These are phyloP conservation scores for Diphasiastrum complanatum DNA, from an alignment of 83 land plant genomes.

Conservation along the genomic window DNA sequence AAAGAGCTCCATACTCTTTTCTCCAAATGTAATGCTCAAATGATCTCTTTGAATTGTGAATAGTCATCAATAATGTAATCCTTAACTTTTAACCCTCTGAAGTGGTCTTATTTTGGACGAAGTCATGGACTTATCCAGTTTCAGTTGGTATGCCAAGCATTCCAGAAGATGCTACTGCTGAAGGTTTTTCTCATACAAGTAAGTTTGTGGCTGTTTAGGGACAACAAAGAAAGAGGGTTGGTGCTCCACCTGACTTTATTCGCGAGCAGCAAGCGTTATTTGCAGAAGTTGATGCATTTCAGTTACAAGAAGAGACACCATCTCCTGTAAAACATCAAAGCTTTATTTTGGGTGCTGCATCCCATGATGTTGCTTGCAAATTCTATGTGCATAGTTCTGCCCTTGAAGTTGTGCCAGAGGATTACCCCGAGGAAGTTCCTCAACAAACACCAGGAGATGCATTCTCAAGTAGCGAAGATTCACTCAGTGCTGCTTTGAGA, in stretches of 20 bases:
- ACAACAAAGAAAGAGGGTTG: slow-evolving; percentile 29
- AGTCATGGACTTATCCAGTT: no score
- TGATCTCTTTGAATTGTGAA: no score
- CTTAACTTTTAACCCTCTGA: no score
- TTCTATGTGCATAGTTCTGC: slow-evolving; percentile 34
- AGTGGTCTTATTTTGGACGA: no score
- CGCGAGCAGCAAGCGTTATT: slow-evolving; percentile 49
- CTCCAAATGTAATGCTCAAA: no score
- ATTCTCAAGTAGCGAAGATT: neutral
- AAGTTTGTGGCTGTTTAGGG: neutral
- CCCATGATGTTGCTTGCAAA: slow-evolving; percentile 18
- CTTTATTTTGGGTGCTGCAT: slow-evolving; percentile 26
- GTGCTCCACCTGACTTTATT: slow-evolving; percentile 28
- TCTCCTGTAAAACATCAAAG: slow-evolving; percentile 42
- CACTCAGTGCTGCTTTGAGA: neutral
- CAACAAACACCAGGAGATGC: neutral
- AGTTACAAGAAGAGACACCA: slow-evolving; percentile 70
- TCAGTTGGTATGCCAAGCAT: neutral
- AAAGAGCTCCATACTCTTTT: no score
- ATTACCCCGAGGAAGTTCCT: slow-evolving; percentile 19
- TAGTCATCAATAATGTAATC: no score
- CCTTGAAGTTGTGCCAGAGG: slow-evolving; percentile 34
- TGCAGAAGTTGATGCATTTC: slow-evolving; percentile 64
- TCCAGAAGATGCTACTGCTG: neutral
- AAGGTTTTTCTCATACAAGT: slow-evolving; percentile 2